Evolutionary conservation across 305 asterid genomes (phyloP).

Genomic region (Lippia alba): DNA sequence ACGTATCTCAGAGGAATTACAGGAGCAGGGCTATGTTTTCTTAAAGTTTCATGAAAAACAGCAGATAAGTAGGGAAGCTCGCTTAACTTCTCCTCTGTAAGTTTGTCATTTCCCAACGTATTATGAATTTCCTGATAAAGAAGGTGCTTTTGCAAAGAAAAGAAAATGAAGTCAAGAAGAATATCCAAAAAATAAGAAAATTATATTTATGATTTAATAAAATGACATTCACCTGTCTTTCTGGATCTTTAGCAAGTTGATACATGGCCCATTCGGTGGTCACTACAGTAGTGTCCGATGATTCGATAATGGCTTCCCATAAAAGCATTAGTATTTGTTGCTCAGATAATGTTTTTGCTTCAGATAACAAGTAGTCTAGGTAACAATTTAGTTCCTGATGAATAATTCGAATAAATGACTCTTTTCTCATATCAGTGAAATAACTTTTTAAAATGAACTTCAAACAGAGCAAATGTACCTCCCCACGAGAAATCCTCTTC

Average conservation of each 20-base stretch:
- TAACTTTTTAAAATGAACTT: neutral
- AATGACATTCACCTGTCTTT: constrained; percentile 50
- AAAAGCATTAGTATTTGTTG: constrained; percentile 57
- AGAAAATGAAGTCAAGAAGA: neutral
- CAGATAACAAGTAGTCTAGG: constrained; percentile 57
- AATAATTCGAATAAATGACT: too few species aligned
- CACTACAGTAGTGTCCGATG: constrained; percentile 72
- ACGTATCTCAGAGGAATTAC: constrained; percentile 64
- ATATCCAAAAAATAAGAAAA: neutral
- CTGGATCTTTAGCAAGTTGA: constrained; percentile 66
- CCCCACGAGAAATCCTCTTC: constrained; percentile 54
- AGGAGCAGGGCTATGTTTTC: constrained; percentile 67
- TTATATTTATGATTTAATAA: neutral
- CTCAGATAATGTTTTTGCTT: constrained; percentile 58
- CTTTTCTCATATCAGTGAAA: too few species aligned
- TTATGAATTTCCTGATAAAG: constrained; percentile 49
- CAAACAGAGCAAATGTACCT: constrained; percentile 34
- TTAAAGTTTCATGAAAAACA: constrained; percentile 70
- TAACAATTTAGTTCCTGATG: constrained; percentile 58
- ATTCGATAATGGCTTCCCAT: constrained; percentile 75
- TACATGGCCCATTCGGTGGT: constrained; percentile 78
- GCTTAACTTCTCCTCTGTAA: constrained; percentile 59
- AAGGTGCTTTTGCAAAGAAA: constrained; percentile 42
- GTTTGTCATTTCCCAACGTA: constrained; percentile 49
- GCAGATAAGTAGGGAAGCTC: constrained; percentile 67